Evolutionary conservation across 805 yeast genomes (phyloP).

Genomic region (Sungouiella thailandica): DNA sequence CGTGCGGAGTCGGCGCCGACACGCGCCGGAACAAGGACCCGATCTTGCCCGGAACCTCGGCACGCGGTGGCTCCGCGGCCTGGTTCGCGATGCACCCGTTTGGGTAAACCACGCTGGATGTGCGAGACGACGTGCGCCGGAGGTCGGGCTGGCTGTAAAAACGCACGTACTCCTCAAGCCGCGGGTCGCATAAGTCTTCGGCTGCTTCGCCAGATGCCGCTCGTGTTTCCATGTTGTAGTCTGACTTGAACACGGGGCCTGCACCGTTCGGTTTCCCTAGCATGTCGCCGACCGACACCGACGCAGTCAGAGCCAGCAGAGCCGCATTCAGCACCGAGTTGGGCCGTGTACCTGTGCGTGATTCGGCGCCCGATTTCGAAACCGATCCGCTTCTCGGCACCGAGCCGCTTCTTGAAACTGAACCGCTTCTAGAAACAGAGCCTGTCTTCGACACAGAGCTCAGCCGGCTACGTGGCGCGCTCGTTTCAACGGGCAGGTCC

Average conservation of each 20-base stretch:
- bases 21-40: conserved; percentile 28
- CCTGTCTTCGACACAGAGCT: background rate
- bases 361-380: background rate
- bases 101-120: background rate
- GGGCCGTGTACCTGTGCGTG: background rate
- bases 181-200: conserved; percentile 32
- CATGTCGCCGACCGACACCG: too few relatives aligned
- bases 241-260: conserved; percentile 13
- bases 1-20: conserved; percentile 9
- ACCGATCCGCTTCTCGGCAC: background rate
- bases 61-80: background rate
- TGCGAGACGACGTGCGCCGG: background rate
- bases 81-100: background rate
- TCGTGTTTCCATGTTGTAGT: conserved; percentile 10
- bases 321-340: background rate
- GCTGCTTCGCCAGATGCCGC: too few relatives aligned
- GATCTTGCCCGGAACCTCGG: conserved; percentile 12
- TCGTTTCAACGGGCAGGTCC: conserved; percentile 6
- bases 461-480: conserved; percentile 1
- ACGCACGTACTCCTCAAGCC: conserved; percentile 32
- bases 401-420: background rate
- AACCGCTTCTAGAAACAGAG: background rate
- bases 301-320: background rate
- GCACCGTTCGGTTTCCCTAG: too few relatives aligned
- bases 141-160: conserved; percentile 24